phyloP scores from a whole-genome alignment of 2,329 filamentous ascomycete species.

The Cladophialophora exuberans region DNA sequence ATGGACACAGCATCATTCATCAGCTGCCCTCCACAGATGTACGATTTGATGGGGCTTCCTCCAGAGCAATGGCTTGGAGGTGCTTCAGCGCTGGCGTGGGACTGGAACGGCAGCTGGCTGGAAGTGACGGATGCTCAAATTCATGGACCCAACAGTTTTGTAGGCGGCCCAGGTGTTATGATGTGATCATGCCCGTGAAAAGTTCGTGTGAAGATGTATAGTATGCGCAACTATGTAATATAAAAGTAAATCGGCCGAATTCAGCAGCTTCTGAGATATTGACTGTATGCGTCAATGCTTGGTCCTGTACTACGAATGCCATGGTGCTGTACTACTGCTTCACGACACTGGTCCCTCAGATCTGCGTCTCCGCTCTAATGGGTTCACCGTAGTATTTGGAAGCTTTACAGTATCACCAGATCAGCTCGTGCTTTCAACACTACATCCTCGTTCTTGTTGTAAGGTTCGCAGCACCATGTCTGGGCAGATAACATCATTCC shows the following conservation, averaged over 20 bases:
- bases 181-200: background rate
- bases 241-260: background rate
- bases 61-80: constrained; percentile 19
- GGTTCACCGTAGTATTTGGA: too few species aligned
- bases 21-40: constrained; percentile 11
- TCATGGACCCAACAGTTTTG: background rate
- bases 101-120: constrained; percentile 14
- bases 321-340: too few species aligned
- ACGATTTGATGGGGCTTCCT: constrained; percentile 11
- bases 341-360: too few species aligned
- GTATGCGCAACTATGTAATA: too few species aligned
- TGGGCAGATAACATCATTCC: constrained; percentile 4
- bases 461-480: constrained; percentile 2
- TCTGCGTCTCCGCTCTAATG: too few species aligned
- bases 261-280: background rate
- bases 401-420: too few species aligned
- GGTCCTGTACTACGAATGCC: too few species aligned
- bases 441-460: background rate
- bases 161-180: constrained; percentile 1
- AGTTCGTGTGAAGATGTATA: too few species aligned
- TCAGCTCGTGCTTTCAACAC: too few species aligned
- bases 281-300: background rate
- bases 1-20: constrained; percentile 5
- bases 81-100: constrained; percentile 10
- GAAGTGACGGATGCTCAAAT: background rate